Conservation (phyloP, 2,329 filamentous ascomycete genomes). For the Helotiales sp. region DNA sequence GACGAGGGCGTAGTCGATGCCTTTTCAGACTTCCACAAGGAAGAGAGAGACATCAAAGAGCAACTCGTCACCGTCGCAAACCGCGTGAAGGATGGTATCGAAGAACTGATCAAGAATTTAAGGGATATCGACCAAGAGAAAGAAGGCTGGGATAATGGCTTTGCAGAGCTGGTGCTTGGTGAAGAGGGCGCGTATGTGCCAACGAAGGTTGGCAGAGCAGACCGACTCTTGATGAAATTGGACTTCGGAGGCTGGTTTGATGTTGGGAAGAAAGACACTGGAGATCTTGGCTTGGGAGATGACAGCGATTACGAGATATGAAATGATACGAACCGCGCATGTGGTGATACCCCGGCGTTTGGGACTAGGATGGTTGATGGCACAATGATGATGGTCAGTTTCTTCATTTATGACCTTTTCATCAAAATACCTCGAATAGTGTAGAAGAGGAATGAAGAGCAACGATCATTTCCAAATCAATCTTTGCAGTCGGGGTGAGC, state of each 20-base stretch:
- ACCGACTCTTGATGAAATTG: slow-evolving; percentile 88
- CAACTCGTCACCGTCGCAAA: slow-evolving; percentile 68
- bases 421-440: no score
- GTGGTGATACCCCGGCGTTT: slow-evolving; percentile 20
- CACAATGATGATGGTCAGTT: background rate
- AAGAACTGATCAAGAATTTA: slow-evolving; percentile 60
- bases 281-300: slow-evolving; percentile 28
- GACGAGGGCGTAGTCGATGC: slow-evolving; percentile 83
- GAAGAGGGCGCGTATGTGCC: slow-evolving; percentile 67
- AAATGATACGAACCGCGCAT: slow-evolving; percentile 4
- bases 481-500: no score
- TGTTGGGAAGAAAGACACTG: slow-evolving; percentile 19
- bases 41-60: slow-evolving; percentile 70
- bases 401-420: slow-evolving; percentile 7
- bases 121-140: slow-evolving; percentile 57
- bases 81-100: slow-evolving; percentile 70
- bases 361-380: background rate
- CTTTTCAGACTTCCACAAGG: slow-evolving; percentile 71
- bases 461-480: no score
- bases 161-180: slow-evolving; percentile 41
- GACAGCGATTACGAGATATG: slow-evolving; percentile 35
- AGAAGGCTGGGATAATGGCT: slow-evolving; percentile 44
- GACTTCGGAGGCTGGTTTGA: slow-evolving; percentile 56
- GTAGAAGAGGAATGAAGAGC: no score
- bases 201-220: slow-evolving; percentile 76